Evolutionary conservation across 164 flowering plant species (phyloP), one percentile per base, ranked within the genome.

Genomic region (Pachysandra terminalis): DNA sequence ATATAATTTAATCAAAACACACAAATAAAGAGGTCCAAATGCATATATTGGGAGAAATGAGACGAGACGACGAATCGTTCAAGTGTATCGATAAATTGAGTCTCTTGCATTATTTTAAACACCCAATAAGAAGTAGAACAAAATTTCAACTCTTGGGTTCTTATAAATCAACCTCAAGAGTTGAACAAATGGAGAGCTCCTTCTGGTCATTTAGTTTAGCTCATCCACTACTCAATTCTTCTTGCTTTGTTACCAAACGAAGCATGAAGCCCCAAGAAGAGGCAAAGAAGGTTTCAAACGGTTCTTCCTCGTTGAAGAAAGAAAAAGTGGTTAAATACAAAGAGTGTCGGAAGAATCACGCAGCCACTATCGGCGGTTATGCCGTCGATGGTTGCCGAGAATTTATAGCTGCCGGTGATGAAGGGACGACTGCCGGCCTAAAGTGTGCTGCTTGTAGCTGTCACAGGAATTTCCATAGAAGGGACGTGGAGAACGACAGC

Each of bases 341-440:
- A 45, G 82, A 79, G 75, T 79, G 82, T 58, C 64, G 77, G 71
- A 79, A 79, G 68, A 79, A 79, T 60, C 82, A 76, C 25, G 82
- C 79, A 4, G 82, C 82, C 0, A 73, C 65, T 52, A 79, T 76
- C 19, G 82, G 82, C 13, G 82, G 82, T 9, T 76, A 76, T 32
- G 82, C 82, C 0, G 71, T 73, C 5, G 82, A 79, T 61, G 82
- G 82, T 5, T 76, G 82, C 56, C 64, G 77, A 25, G 82, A 76
- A 62, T 79, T 79, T 75, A 76, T 76, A 77, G 75, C 82, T 48
- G 28, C 74, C 15, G 82, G 82, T 1, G 79, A 76, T 53, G 82
- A 79, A 73, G 82, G 82, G 40, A 76, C 81, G 0, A 73, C 68
- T 57, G 82, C 73, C n/a, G 74, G 75, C 54, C 74, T 79, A 21